Percentiles rank a stretch among this genome's conserved stretches.
Conservation (phyloP, 345 rosid species). For the Hibiscus trionum region DNA sequence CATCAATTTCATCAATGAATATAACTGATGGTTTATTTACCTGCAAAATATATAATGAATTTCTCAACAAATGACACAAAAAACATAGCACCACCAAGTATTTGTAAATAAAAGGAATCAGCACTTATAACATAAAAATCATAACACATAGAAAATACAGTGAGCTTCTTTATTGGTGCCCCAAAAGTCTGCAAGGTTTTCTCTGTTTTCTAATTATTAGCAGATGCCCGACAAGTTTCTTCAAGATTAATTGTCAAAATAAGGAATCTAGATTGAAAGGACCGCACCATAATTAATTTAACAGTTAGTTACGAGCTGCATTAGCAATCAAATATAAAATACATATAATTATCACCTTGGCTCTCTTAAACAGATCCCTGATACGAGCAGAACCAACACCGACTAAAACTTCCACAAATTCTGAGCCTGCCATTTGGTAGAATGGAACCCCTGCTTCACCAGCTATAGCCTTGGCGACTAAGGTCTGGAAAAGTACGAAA, state of each 20-base stretch:
- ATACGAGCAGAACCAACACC: conserved; percentile 98
- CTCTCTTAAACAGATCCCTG: conserved; percentile 93
- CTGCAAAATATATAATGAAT: conserved; percentile 41
- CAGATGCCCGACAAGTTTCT: not conserved
- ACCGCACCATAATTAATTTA: not conserved
- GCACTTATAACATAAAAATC: not conserved
- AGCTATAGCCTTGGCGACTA: conserved; percentile 94
- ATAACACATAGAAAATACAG: not conserved
- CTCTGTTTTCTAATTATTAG: conserved; percentile 1
- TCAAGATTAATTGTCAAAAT: not conserved
- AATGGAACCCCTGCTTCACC: conserved; percentile 98
- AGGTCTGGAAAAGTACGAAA: conserved; percentile 45
- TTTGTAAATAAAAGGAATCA: not conserved
- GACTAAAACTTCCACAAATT: conserved; percentile 90
- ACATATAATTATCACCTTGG: conserved; percentile 49
- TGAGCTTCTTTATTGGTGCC: not conserved
- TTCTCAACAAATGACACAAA: conserved; percentile 11
- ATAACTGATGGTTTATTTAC: conserved; percentile 93
- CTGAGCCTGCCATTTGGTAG: conserved; percentile 98
- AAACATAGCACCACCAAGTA: conserved; percentile 1
- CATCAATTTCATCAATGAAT: conserved; percentile 94
- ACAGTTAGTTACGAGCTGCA: conserved; percentile 8
- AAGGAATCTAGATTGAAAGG: not conserved
- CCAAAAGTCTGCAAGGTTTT: conserved; percentile 1
- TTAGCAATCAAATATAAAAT: not conserved